phyloP scores from a whole-genome alignment of 2,329 filamentous ascomycete species.

The Ceratocystis albifundus region DNA sequence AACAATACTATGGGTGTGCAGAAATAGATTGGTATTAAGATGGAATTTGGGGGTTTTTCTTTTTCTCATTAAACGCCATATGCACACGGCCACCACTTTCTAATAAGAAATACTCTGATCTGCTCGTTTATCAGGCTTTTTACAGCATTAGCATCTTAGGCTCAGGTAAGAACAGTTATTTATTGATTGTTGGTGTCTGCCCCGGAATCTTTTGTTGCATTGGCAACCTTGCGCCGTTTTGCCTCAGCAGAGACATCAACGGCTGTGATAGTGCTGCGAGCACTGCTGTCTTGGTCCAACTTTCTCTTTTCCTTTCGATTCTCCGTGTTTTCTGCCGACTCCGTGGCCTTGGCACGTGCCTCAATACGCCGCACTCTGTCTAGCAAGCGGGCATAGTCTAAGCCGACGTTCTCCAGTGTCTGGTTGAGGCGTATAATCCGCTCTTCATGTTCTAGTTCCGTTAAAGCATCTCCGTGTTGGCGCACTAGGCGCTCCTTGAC shows the following conservation, averaged over 20 bases:
- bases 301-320: conserved; percentile 7
- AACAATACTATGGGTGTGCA: background rate
- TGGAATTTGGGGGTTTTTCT: background rate
- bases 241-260: background rate
- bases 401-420: conserved; percentile 54
- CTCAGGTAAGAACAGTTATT: background rate
- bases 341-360: conserved; percentile 1
- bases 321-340: background rate
- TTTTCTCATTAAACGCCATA: background rate
- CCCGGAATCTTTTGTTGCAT: background rate
- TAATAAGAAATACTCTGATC: background rate
- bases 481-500: conserved; percentile 67
- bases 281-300: background rate
- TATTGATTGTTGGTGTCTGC: background rate
- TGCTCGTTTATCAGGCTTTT: background rate
- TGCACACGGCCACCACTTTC: background rate
- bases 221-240: conserved; percentile 4
- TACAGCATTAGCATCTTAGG: background rate
- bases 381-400: conserved; percentile 60
- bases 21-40: conserved; percentile 1
- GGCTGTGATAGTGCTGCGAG: background rate
- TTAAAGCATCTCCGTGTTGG: conserved; percentile 60
- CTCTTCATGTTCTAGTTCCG: conserved; percentile 56
- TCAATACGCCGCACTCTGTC: conserved; percentile 34
- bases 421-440: conserved; percentile 61